A percentile compares a stretch with the other conserved stretches of the same genome.
phyloP scores from a whole-genome alignment of 129 eudicot genomes.

The Sambucus nigra region DNA sequence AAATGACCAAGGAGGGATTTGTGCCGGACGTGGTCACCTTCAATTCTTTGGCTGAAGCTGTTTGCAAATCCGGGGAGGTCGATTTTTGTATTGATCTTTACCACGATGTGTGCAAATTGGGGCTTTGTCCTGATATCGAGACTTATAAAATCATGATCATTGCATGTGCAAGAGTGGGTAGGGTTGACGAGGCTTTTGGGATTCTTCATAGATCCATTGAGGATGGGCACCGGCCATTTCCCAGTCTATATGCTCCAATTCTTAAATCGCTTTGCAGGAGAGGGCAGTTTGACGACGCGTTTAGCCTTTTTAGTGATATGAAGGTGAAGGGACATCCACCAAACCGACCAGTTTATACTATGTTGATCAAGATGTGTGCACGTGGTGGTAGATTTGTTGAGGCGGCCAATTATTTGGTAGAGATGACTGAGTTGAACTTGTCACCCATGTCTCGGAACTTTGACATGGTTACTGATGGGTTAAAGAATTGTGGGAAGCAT shows the following conservation, averaged over 20 bases:
- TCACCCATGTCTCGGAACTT: constrained; percentile 62
- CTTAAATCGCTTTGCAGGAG: constrained; percentile 62
- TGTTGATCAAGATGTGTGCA: constrained; percentile 75
- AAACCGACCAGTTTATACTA: constrained; percentile 83
- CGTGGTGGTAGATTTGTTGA: constrained; percentile 89
- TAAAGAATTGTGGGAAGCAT: constrained; percentile 87
- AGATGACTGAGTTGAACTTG: constrained; percentile 77
- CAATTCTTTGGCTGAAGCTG: constrained; percentile 64
- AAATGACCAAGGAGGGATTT: constrained; percentile 90
- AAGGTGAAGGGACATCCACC: constrained; percentile 89
- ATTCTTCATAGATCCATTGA: constrained; percentile 78
- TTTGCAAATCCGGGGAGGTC: constrained; percentile 64
- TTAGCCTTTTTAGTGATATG: constrained; percentile 90
- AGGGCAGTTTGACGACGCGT: constrained; percentile 91
- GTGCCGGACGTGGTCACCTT: constrained; percentile 79
- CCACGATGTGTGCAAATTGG: constrained; percentile 58
- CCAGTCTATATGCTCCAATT: constrained; percentile 90
- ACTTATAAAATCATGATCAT: constrained; percentile 72
- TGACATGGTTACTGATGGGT: constrained; percentile 96
- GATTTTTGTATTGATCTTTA: constrained; percentile 67
- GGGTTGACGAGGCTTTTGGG: constrained; percentile 60
- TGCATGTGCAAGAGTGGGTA: constrained; percentile 47
- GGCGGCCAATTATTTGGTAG: constrained; percentile 86
- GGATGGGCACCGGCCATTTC: constrained; percentile 80
- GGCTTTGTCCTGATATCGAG: constrained; percentile 63